A percentile compares a stretch with the other conserved stretches of the same genome.
Evolutionary conservation across 2,329 filamentous ascomycete genomes (phyloP).

Genomic region (Helotiales sp.): DNA sequence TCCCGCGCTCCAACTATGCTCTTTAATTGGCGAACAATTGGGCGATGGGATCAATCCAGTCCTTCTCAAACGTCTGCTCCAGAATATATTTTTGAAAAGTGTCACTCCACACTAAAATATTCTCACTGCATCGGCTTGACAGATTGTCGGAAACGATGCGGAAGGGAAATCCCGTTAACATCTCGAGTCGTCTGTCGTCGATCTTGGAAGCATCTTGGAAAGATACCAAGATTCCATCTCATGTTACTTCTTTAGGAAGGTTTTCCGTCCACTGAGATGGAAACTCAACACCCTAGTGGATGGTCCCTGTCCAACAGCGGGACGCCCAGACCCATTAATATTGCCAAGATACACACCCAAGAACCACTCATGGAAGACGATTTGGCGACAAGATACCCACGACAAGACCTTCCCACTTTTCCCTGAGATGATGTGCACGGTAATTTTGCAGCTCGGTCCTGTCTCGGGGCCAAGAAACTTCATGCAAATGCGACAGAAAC

Average conservation of each 20-base stretch:
- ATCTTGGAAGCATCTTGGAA: constrained; percentile 10
- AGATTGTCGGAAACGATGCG: too few species aligned
- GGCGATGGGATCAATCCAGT: not conserved
- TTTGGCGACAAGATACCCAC: not conserved
- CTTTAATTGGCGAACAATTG: not conserved
- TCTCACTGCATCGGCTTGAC: too few species aligned
- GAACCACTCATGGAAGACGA: constrained; percentile 1
- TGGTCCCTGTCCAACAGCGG: not conserved
- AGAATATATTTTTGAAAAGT: not conserved
- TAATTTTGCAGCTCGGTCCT: not conserved
- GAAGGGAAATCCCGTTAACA: too few species aligned
- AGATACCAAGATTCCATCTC: not conserved
- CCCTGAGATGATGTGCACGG: not conserved
- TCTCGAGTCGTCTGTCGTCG: not conserved
- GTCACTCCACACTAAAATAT: not conserved
- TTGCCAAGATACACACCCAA: constrained; percentile 1
- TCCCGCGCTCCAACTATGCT: not conserved
- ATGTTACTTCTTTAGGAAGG: not conserved
- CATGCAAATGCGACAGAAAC: not conserved
- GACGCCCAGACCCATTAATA: constrained; percentile 6
- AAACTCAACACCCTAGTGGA: not conserved
- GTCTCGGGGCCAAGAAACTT: not conserved
- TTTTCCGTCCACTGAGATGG: constrained; percentile 6
- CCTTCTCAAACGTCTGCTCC: not conserved
- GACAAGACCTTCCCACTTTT: not conserved